These are phyloP conservation scores for Aspergillus transmontanensis DNA, from an alignment of 2,329 filamentous ascomycete genomes.

Conservation along the genomic window DNA sequence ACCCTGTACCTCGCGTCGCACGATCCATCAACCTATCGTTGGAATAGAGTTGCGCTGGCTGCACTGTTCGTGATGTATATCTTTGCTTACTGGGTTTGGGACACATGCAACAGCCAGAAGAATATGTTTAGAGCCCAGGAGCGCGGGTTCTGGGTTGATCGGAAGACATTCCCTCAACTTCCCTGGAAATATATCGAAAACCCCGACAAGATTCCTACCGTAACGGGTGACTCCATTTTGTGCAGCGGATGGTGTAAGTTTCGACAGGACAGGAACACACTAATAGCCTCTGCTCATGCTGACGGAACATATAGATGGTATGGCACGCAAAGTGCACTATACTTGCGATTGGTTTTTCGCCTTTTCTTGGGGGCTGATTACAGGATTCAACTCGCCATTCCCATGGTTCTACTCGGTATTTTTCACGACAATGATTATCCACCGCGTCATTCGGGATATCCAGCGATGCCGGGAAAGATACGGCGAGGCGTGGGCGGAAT, in stretches of 20 bases:
- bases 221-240: slow-evolving; percentile 73
- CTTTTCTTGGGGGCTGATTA: slow-evolving; percentile 74
- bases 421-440: slow-evolving; percentile 76
- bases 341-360: slow-evolving; percentile 79
- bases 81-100: slow-evolving; percentile 87
- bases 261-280: neutral
- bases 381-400: slow-evolving; percentile 76
- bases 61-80: slow-evolving; percentile 70
- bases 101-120: slow-evolving; percentile 89
- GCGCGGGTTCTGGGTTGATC: slow-evolving; percentile 66
- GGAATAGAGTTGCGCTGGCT: slow-evolving; percentile 67
- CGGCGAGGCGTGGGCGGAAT: slow-evolving; percentile 78
- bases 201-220: slow-evolving; percentile 72
- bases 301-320: slow-evolving; percentile 51
- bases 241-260: slow-evolving; percentile 78
- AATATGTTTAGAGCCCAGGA: slow-evolving; percentile 83
- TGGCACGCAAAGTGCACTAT: slow-evolving; percentile 78
- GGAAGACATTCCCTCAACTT: slow-evolving; percentile 82
- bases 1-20: slow-evolving; percentile 85
- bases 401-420: slow-evolving; percentile 88
- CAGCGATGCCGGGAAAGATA: slow-evolving; percentile 74
- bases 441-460: slow-evolving; percentile 75
- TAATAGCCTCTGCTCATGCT: neutral
- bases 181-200: slow-evolving; percentile 82
- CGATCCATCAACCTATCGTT: slow-evolving; percentile 72